These are phyloP conservation scores for Alternaria tenuissima DNA, from an alignment of 2,329 filamentous ascomycete genomes.

Conservation along the genomic window DNA sequence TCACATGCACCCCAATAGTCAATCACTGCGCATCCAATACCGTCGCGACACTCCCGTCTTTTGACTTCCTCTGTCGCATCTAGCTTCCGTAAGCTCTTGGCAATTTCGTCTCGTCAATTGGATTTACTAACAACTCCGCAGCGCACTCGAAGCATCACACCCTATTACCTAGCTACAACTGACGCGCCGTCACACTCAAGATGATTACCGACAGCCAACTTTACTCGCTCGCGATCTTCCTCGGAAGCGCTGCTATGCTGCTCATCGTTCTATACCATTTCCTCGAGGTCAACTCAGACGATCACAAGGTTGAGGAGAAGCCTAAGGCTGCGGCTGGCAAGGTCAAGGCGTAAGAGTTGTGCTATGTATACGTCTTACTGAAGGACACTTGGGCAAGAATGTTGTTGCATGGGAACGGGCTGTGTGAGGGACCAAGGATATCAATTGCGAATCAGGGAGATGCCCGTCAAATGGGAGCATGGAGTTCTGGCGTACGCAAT, in stretches of 20 bases:
- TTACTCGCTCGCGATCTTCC: conserved; percentile 90
- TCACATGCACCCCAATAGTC: conserved; percentile 18
- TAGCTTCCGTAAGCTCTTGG: conserved; percentile 9
- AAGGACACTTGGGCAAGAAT: neutral
- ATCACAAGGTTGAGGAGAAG: conserved; percentile 49
- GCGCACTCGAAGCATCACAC: conserved; percentile 16
- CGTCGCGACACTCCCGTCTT: conserved; percentile 13
- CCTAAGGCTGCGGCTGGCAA: conserved; percentile 39
- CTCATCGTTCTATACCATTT: conserved; percentile 96
- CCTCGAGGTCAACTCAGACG: conserved; percentile 88
- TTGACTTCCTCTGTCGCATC: neutral
- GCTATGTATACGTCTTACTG: neutral
- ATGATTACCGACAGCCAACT: conserved; percentile 97
- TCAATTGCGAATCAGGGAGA: neutral
- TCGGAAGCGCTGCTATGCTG: conserved; percentile 88
- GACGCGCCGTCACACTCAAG: conserved; percentile 54
- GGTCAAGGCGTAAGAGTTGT: conserved; percentile 29
- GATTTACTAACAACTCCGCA: conserved; percentile 25
- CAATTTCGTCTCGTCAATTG: neutral
- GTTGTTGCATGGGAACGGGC: neutral
- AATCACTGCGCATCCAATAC: conserved; percentile 13
- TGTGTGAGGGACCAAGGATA: neutral
- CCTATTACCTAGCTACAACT: conserved; percentile 16
- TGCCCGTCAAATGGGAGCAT: neutral
- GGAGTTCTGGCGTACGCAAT: conserved; percentile 15